phyloP scores from a whole-genome alignment of 2,329 filamentous ascomycete species.

The Epichloe gansuensis region DNA sequence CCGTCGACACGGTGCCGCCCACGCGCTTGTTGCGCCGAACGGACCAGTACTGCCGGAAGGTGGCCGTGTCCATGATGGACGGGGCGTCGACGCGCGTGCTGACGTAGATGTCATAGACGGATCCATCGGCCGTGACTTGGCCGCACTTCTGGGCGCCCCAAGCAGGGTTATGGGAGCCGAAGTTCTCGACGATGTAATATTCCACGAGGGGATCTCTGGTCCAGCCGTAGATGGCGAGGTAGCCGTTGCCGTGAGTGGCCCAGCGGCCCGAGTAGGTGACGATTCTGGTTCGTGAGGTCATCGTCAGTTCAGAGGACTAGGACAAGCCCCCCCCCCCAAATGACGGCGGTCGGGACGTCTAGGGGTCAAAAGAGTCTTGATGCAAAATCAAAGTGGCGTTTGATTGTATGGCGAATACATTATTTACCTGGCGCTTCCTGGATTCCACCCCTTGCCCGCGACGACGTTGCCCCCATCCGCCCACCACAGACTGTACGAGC shows the following conservation, averaged over 20 bases:
- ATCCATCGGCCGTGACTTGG: constrained; percentile 23
- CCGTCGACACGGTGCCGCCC: constrained; percentile 33
- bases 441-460: constrained; percentile 45
- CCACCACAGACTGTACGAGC: constrained; percentile 20
- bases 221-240: constrained; percentile 28
- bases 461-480: constrained; percentile 37
- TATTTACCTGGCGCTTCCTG: constrained; percentile 34
- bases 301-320: background rate
- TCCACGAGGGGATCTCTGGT: constrained; percentile 22
- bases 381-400: no score
- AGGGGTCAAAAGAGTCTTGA: no score
- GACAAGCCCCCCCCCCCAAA: no score
- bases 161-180: constrained; percentile 24
- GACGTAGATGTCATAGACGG: constrained; percentile 24
- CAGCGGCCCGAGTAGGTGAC: constrained; percentile 9
- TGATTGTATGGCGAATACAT: no score
- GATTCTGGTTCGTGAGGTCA: constrained; percentile 13
- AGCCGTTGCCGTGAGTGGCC: constrained; percentile 17
- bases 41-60: constrained; percentile 34
- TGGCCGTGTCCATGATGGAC: constrained; percentile 35
- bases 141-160: constrained; percentile 20
- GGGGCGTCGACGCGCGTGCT: constrained; percentile 28
- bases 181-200: constrained; percentile 27
- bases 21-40: constrained; percentile 13
- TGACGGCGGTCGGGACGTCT: no score